Conservation (phyloP, 2,329 filamentous ascomycete species). For the Ophidiomyces ophidiicola region DNA sequence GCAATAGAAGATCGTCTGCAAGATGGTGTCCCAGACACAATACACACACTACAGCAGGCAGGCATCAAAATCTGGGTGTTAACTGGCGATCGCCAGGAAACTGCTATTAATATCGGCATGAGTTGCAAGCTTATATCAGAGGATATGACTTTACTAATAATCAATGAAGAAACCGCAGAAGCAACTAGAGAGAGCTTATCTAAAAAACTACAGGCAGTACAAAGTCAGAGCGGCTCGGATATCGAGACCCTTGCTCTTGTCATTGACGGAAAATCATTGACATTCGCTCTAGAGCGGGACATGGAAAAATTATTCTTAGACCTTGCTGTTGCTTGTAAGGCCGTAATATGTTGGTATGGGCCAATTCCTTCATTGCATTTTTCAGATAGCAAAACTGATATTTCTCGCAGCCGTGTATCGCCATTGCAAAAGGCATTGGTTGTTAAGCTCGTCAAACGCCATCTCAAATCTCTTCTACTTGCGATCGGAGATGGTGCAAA, state of each 20-base stretch:
- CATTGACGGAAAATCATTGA: conserved; percentile 93
- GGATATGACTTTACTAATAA: conserved; percentile 93
- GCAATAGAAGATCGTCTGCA: conserved; percentile 95
- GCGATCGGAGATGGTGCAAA: conserved; percentile 97
- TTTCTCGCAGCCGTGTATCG: conserved; percentile 64
- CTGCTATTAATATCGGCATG: conserved; percentile 99
- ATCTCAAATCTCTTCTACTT: conserved; percentile 79
- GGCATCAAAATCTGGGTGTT: conserved; percentile 98
- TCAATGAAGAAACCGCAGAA: conserved; percentile 75
- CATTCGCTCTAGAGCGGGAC: conserved; percentile 83
- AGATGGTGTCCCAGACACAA: conserved; percentile 95
- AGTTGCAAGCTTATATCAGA: conserved; percentile 97
- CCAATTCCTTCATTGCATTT: background rate
- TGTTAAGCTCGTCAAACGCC: conserved; percentile 93
- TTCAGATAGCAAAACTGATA: conserved; percentile 13
- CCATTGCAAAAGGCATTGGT: conserved; percentile 94
- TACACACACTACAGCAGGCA: conserved; percentile 89
- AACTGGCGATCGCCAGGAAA: conserved; percentile 95
- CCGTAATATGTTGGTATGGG: conserved; percentile 74
- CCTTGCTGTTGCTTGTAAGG: conserved; percentile 89
- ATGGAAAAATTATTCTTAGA: conserved; percentile 89
- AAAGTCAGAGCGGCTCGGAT: conserved; percentile 66
- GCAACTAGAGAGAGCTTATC: conserved; percentile 78
- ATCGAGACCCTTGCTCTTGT: conserved; percentile 61
- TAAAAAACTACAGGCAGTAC: conserved; percentile 87